phyloP scores from a whole-genome alignment of 1,284 basidiomycete species.

The Ceratobasidium sp. region DNA sequence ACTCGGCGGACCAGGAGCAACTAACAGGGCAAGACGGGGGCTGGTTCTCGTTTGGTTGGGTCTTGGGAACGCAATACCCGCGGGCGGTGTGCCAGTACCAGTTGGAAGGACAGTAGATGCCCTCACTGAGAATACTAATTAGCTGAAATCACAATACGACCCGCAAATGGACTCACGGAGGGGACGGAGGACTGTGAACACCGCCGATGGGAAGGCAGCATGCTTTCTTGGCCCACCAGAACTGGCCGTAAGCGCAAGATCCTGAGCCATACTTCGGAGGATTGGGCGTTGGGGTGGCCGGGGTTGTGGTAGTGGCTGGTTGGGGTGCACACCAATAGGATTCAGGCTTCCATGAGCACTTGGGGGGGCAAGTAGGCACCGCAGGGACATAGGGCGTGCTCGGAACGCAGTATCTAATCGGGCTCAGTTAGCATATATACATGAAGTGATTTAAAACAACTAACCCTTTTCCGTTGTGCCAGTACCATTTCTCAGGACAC shows the following conservation, averaged over 20 bases:
- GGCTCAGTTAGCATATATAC: background rate
- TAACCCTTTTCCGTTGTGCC: constrained; percentile 13
- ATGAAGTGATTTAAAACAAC: background rate
- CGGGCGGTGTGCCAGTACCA: constrained; percentile 37
- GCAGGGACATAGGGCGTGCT: constrained; percentile 16
- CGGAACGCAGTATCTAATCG: constrained; percentile 25
- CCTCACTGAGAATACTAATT: background rate
- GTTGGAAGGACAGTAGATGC: constrained; percentile 34
- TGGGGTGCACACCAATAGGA: constrained; percentile 31
- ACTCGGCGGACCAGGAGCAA: constrained; percentile 30
- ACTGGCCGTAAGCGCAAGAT: constrained; percentile 36
- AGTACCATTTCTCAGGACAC: constrained; percentile 17
- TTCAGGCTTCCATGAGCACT: constrained; percentile 19
- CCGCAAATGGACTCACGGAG: constrained; percentile 22
- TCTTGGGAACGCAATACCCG: constrained; percentile 32
- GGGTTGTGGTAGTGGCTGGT: background rate
- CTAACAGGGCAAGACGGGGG: constrained; percentile 38
- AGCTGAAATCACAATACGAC: background rate
- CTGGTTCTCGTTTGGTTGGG: constrained; percentile 12
- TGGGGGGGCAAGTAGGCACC: constrained; percentile 10
- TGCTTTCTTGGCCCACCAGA: constrained; percentile 25
- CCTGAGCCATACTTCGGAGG: constrained; percentile 24
- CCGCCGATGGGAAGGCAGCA: constrained; percentile 40
- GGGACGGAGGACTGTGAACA: constrained; percentile 29
- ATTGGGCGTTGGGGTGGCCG: constrained; percentile 11